Evolutionary conservation across 768 basidiomycete genomes (phyloP).

Genomic region (Dacryopinax primogenitus): DNA sequence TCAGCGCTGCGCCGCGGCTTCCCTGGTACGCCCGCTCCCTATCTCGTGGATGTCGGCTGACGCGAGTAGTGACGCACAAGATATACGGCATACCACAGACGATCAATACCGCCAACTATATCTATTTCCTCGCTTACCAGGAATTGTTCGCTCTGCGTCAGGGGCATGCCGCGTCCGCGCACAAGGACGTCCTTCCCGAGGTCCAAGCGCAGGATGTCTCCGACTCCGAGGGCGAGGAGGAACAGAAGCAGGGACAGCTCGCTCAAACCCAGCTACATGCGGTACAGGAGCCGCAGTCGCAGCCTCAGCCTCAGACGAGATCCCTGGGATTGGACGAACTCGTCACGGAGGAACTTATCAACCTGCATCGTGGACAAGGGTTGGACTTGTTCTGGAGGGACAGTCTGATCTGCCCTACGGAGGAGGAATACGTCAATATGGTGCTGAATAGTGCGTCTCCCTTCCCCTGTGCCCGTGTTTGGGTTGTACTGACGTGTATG

Average conservation of each 20-base stretch:
- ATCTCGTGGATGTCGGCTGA: not conserved
- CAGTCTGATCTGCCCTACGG: slow-evolving; percentile 76
- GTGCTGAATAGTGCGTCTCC: slow-evolving; percentile 76
- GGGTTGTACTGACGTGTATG: not conserved
- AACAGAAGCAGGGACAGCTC: no score
- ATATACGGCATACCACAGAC: slow-evolving; percentile 96
- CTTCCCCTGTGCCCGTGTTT: slow-evolving; percentile 1
- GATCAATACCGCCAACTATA: slow-evolving; percentile 94
- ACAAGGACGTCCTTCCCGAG: not conserved
- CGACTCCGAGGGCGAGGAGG: slow-evolving; percentile 19
- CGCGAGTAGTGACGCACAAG: slow-evolving; percentile 66
- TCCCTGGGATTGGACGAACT: slow-evolving; percentile 13
- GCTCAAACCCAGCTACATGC: no score
- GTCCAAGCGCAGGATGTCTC: slow-evolving; percentile 19
- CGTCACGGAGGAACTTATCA: slow-evolving; percentile 49
- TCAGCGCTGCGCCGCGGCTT: slow-evolving; percentile 74
- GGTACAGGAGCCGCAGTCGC: no score
- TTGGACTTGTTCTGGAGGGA: slow-evolving; percentile 93
- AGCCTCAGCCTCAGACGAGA: slow-evolving; percentile 38
- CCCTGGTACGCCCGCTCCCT: slow-evolving; percentile 41
- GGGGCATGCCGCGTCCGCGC: slow-evolving; percentile 3
- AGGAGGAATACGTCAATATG: slow-evolving; percentile 91
- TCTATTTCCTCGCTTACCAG: slow-evolving; percentile 86
- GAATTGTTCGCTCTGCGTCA: slow-evolving; percentile 55
- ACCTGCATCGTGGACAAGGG: slow-evolving; percentile 91